These are phyloP conservation scores for Ophiostoma angusticollis DNA, from an alignment of 2,329 filamentous ascomycete species.

Conservation along the genomic window DNA sequence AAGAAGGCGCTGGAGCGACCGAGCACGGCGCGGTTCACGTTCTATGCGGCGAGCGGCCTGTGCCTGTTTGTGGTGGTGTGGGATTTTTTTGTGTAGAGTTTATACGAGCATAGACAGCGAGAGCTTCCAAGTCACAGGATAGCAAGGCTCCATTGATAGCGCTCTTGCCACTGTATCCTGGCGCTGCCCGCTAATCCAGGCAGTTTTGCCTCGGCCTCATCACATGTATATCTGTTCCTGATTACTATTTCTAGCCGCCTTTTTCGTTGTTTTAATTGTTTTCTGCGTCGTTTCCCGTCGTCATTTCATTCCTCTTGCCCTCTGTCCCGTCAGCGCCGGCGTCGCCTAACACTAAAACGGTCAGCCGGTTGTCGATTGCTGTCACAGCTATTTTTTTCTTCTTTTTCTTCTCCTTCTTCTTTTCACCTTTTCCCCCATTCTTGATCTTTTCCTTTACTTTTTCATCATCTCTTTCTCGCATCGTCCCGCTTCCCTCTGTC, in stretches of 20 bases:
- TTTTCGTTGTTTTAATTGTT: no score
- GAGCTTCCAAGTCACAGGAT: no score
- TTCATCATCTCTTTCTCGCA: background rate
- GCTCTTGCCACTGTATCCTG: no score
- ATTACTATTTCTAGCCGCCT: no score
- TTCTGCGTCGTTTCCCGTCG: background rate
- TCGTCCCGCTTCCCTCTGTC: background rate
- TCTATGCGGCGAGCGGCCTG: slow-evolving; percentile 65
- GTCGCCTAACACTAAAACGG: background rate
- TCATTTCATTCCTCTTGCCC: background rate
- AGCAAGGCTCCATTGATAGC: no score
- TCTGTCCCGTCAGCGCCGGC: background rate
- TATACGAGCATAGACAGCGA: no score
- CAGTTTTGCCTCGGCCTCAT: no score
- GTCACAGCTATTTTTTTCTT: background rate
- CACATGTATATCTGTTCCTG: no score
- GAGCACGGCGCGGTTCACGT: slow-evolving; percentile 64
- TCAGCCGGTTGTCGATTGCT: background rate
- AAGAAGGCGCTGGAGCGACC: slow-evolving; percentile 64
- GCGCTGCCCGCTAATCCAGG: no score
- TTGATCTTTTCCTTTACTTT: background rate
- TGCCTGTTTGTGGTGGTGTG: slow-evolving; percentile 64
- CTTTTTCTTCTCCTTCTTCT: background rate
- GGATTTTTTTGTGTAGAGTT: slow-evolving; percentile 57
- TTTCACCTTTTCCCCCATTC: background rate